Base-by-base conservation (phyloP, 2,329 filamentous ascomycete genomes). In the Didymella lethalis region DNA sequence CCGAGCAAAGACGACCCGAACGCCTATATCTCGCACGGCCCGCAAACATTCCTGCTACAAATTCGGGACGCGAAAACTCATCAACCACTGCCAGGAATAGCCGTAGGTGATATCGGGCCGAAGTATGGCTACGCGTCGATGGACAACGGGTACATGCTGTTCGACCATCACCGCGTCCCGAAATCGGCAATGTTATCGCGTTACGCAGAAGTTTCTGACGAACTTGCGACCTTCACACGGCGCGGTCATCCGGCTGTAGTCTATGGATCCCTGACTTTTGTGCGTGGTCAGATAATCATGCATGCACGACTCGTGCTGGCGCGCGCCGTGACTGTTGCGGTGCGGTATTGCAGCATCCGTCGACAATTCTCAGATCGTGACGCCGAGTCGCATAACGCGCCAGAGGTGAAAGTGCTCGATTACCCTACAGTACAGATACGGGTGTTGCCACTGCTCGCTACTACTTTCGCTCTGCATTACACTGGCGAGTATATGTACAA, bases 131-230 rank as follows among this genome's bases (percentile, higher is more conserved):
- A 84, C 61, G 78, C 80, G 23, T 78, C 77, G 3, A 83, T 83
- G 82, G 81, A 84, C 58, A 84, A 84, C 56, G 82, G 80, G 0
- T 84, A 84, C 67, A 82, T 84, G 80, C 76, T 85, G 4, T 84
- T 84, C 70, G 71, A 84, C 57, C 73, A 81, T 41, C 77, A 78
- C 62, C 73, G 78, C 29, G 72, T 84, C 4, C 80, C 81, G 12
- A 80, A 82, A 68, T 79, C 77, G 36, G 81, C 81, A 14, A 79
- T 84, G 75, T 71, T 85, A 8, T 80, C 79, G 8, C 76, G 80
- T 29, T 84, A 84, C 67, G 82, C 79, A 1, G 73, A 78, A 7
- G 76, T 84, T 8, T 79, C 82, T 48, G 77, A 80, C 14, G 74
- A 81, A 41, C 81, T 79, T 3, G 79, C 81, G 26, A 66, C 66